Evolutionary conservation across 2,329 filamentous ascomycete genomes (phyloP).

Genomic region (Trichoderma aggressivum): DNA sequence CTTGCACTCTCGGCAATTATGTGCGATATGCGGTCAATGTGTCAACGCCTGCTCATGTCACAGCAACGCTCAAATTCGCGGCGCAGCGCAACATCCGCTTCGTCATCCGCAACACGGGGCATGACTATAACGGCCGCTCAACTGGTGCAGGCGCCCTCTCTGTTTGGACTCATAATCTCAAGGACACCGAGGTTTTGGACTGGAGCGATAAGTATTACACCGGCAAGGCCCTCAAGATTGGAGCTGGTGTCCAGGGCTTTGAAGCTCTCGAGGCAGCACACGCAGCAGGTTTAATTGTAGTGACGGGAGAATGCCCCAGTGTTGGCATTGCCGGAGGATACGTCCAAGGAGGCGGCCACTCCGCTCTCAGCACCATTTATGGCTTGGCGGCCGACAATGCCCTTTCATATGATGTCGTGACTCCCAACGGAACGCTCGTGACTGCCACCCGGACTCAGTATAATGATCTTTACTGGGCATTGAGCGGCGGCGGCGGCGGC

Average conservation of each 20-base stretch:
- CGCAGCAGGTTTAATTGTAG: constrained; percentile 43
- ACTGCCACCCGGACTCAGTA: constrained; percentile 39
- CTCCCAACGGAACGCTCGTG: constrained; percentile 45
- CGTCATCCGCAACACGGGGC: constrained; percentile 52
- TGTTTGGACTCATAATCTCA: constrained; percentile 42
- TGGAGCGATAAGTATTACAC: constrained; percentile 43
- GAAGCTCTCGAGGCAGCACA: constrained; percentile 48
- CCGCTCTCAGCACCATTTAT: constrained; percentile 46
- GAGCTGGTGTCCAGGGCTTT: constrained; percentile 50
- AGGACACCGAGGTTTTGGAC: constrained; percentile 39
- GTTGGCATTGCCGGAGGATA: constrained; percentile 62
- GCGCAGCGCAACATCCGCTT: constrained; percentile 43
- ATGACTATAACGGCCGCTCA: constrained; percentile 52
- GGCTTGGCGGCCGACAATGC: constrained; percentile 59
- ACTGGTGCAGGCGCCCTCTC: constrained; percentile 48
- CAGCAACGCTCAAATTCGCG: constrained; percentile 33
- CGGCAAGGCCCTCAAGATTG: constrained; percentile 52
- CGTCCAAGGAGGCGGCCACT: constrained; percentile 58
- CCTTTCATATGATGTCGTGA: constrained; percentile 53
- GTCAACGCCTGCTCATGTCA: constrained; percentile 30
- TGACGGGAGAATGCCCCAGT: constrained; percentile 53
- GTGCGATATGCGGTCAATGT: constrained; percentile 37
- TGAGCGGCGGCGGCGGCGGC: constrained; percentile 53
- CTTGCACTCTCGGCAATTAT: constrained; percentile 42
- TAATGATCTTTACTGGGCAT: constrained; percentile 60